phyloP scores from a whole-genome alignment of 1,284 basidiomycete genomes.

The Cryptococcus jaspeensis region DNA sequence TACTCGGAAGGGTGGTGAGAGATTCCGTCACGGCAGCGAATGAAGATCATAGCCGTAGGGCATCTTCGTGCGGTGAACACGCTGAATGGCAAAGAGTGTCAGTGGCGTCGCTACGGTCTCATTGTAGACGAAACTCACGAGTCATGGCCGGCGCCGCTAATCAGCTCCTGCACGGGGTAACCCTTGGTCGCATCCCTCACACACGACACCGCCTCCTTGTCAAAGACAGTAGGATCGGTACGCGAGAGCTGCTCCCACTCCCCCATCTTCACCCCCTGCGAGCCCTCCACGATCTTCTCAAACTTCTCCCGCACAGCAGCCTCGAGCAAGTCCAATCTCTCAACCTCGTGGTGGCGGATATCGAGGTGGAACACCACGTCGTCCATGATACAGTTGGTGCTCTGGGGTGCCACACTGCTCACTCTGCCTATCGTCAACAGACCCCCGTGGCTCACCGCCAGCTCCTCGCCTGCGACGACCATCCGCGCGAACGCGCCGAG shows the following conservation, averaged over 20 bases:
- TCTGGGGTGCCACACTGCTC: constrained; percentile 11
- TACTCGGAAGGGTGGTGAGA: constrained; percentile 35
- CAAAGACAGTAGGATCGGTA: constrained; percentile 14
- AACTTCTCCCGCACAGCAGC: constrained; percentile 9
- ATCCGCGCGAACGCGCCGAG: constrained; percentile 15
- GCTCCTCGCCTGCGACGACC: constrained; percentile 13
- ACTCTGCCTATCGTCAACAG: constrained; percentile 23
- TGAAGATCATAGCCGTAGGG: constrained; percentile 38
- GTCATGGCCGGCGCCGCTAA: constrained; percentile 31
- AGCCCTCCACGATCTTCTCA: constrained; percentile 5
- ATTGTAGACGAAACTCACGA: constrained; percentile 15
- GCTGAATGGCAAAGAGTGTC: not conserved
- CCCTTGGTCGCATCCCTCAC: constrained; percentile 10
- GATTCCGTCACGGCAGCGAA: constrained; percentile 33
- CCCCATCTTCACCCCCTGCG: constrained; percentile 1
- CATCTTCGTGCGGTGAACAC: constrained; percentile 14
- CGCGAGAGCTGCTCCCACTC: constrained; percentile 13
- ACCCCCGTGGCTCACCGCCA: constrained; percentile 16
- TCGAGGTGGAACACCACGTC: constrained; percentile 23
- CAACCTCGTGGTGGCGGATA: constrained; percentile 24
- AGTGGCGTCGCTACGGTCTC: not conserved
- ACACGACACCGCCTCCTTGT: constrained; percentile 9
- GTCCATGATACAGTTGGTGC: constrained; percentile 23
- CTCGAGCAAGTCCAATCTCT: constrained; percentile 18
- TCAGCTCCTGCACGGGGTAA: constrained; percentile 6